These are phyloP conservation scores for Chytridium lagenaria DNA, from an alignment of 371 early-diverging fungal genomes.

Conservation along the genomic window DNA sequence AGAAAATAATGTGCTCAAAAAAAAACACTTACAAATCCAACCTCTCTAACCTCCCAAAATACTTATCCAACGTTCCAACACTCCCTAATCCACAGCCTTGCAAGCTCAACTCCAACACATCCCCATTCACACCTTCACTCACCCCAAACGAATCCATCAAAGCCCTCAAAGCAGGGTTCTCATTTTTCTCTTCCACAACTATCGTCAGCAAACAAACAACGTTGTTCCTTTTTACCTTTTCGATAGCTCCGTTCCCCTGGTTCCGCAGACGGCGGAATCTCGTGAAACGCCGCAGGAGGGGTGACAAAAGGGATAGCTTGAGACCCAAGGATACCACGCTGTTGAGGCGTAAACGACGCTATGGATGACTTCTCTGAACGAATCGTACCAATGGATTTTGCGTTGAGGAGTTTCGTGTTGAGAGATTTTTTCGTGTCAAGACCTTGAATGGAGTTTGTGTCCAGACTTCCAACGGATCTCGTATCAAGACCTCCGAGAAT, in stretches of 20 bases:
- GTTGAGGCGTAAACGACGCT: background rate
- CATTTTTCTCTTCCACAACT: too few relatives aligned
- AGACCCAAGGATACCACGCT: background rate
- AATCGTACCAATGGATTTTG: background rate
- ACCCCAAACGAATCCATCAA: background rate
- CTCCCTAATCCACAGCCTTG: background rate
- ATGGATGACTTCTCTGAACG: background rate
- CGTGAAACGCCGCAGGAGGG: background rate
- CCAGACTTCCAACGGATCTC: background rate
- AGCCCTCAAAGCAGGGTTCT: background rate
- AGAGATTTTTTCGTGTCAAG: background rate
- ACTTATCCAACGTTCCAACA: background rate
- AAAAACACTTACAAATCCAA: background rate
- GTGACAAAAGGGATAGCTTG: background rate
- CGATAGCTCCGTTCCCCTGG: too few relatives aligned
- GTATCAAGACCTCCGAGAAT: background rate
- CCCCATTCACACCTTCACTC: background rate
- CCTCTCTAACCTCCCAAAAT: background rate
- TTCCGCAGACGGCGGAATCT: slow-evolving; percentile 4
- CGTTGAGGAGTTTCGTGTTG: background rate
- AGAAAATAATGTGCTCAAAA: background rate
- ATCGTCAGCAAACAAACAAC: too few relatives aligned
- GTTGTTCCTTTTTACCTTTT: too few relatives aligned
- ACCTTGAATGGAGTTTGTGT: background rate
- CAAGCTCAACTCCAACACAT: background rate